Percentiles rank a stretch among this genome's conserved stretches.
These are phyloP conservation scores for Azolla pinnata DNA, from an alignment of 75 land plant species.

Conservation along the genomic window DNA sequence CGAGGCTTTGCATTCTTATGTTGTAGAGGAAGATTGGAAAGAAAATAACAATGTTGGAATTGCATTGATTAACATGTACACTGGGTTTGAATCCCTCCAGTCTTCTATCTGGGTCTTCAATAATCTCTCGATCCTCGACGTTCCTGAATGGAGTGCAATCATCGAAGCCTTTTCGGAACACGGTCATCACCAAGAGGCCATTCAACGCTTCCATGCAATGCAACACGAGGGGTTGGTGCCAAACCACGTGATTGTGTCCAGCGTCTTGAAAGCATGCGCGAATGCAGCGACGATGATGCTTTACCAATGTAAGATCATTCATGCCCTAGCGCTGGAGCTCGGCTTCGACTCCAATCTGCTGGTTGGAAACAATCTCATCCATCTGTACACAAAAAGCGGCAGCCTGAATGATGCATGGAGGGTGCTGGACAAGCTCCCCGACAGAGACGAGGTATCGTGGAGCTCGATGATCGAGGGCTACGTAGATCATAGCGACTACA, in stretches of 20 bases:
- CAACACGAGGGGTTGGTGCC: conserved; percentile 3
- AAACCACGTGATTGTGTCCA: conserved; percentile 8
- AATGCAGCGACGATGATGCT: neutral
- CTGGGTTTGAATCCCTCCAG: neutral
- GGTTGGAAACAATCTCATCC: conserved; percentile 13
- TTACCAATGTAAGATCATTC: conserved; percentile 13
- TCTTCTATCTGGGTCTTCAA: neutral
- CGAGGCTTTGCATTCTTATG: neutral
- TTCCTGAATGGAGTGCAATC: neutral
- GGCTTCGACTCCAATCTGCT: conserved; percentile 16
- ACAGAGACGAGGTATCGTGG: conserved; percentile 14
- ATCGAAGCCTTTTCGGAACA: conserved; percentile 1
- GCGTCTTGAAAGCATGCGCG: conserved; percentile 11
- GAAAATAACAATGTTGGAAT: neutral
- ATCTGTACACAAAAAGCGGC: conserved; percentile 9
- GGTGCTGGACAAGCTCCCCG: conserved; percentile 1
- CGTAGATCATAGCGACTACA: conserved; percentile 5
- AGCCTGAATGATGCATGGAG: conserved; percentile 13
- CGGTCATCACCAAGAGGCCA: neutral
- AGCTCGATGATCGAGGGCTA: conserved; percentile 14
- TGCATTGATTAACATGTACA: conserved; percentile 1
- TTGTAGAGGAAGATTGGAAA: neutral
- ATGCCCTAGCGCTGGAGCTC: conserved; percentile 9
- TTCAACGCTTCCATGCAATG: neutral
- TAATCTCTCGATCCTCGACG: neutral